A percentile compares a stretch with the other conserved stretches of the same genome.
These are phyloP conservation scores for Fusarium verrucosum DNA, from an alignment of 2,329 filamentous ascomycete genomes.

Conservation along the genomic window DNA sequence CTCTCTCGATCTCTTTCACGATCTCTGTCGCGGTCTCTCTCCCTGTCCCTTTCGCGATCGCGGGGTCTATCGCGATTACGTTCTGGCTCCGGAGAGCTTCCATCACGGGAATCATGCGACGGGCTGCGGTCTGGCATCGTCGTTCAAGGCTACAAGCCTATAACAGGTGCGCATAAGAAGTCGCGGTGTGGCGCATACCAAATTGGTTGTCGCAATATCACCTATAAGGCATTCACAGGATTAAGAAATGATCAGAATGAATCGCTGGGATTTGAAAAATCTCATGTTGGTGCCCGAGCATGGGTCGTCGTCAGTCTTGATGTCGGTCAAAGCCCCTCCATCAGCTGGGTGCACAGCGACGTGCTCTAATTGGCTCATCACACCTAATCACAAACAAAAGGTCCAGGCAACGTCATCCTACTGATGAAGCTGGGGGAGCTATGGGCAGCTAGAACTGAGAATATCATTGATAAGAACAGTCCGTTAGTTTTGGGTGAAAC, in stretches of 20 bases:
- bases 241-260: slow-evolving; percentile 5
- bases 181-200: slow-evolving; percentile 32
- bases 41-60: slow-evolving; percentile 3
- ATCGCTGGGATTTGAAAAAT: neutral
- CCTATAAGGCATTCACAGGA: neutral
- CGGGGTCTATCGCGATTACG: slow-evolving; percentile 21
- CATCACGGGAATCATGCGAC: slow-evolving; percentile 39
- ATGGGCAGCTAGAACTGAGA: no score
- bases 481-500: no score
- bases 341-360: slow-evolving; percentile 28
- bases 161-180: slow-evolving; percentile 10
- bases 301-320: slow-evolving; percentile 21
- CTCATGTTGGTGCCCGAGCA: slow-evolving; percentile 28
- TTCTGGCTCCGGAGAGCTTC: slow-evolving; percentile 35
- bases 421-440: no score
- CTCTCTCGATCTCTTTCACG: neutral
- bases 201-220: slow-evolving; percentile 19
- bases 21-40: neutral
- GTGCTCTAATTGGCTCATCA: slow-evolving; percentile 31
- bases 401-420: slow-evolving; percentile 31
- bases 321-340: slow-evolving; percentile 39
- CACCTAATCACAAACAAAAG: slow-evolving; percentile 32
- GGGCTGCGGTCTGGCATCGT: slow-evolving; percentile 38
- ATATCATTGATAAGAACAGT: no score
- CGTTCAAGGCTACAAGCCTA: slow-evolving; percentile 21